Conservation (phyloP, 768 basidiomycete genomes). For the Gelatoporia subvermispora region DNA sequence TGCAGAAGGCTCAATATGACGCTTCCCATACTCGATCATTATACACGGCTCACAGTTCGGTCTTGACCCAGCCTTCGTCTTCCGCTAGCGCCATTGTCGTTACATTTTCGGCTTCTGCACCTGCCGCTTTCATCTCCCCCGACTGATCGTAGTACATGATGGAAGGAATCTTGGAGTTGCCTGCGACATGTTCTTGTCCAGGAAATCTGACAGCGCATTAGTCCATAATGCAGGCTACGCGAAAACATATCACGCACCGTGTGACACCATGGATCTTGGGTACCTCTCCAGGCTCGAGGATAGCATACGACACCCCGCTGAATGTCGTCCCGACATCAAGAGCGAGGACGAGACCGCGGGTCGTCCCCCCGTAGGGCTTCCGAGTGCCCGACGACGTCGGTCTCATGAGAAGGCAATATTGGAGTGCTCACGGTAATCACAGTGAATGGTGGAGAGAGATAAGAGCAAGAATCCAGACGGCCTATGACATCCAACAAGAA, state of each 20-base stretch:
- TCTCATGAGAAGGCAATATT: conserved; percentile 33
- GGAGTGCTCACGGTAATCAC: neutral
- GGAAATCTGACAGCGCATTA: conserved; percentile 49
- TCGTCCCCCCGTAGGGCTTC: conserved; percentile 65
- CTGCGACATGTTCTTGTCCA: conserved; percentile 81
- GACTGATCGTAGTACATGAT: conserved; percentile 67
- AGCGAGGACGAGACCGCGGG: conserved; percentile 67
- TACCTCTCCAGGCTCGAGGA: conserved; percentile 75
- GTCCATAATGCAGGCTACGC: neutral
- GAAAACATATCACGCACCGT: conserved; percentile 38
- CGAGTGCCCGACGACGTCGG: conserved; percentile 55
- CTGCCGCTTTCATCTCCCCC: conserved; percentile 65
- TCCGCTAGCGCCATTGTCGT: conserved; percentile 60
- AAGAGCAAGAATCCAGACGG: conserved; percentile 1
- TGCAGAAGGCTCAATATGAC: conserved; percentile 19
- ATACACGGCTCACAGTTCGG: conserved; percentile 54
- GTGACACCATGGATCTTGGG: conserved; percentile 81
- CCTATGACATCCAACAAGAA: neutral
- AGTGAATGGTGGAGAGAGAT: conserved; percentile 7
- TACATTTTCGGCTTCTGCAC: conserved; percentile 70
- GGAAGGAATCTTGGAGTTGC: conserved; percentile 80
- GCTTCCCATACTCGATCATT: neutral
- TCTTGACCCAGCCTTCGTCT: conserved; percentile 73
- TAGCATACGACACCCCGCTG: conserved; percentile 79
- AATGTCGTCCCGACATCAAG: conserved; percentile 83